Evolutionary conservation across 257 asterid species (phyloP).

Genomic region (Knoxia roxburghii): DNA sequence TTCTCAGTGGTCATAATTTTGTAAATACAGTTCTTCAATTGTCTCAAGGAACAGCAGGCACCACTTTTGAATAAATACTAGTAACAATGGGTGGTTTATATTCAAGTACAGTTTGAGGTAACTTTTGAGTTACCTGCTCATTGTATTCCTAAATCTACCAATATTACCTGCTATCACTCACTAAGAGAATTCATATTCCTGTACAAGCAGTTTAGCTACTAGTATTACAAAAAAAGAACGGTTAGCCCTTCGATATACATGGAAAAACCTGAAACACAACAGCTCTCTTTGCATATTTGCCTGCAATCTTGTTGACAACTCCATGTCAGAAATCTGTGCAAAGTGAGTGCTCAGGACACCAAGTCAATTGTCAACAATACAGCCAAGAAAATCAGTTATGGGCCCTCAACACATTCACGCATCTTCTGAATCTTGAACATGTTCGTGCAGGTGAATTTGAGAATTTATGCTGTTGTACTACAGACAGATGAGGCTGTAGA

Average conservation of each 20-base stretch:
- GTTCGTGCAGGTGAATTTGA: not conserved
- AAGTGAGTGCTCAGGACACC: not conserved
- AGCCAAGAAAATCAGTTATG: not conserved
- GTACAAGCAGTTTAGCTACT: not conserved
- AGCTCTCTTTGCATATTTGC: conserved; percentile 1
- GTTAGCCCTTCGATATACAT: not conserved
- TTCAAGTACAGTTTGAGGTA: not conserved
- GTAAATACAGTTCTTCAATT: not conserved
- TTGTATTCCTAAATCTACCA: not conserved
- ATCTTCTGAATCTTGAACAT: too few species aligned
- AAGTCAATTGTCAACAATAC: not conserved
- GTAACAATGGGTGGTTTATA: not conserved
- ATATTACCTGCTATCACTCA: not conserved
- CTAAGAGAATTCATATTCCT: not conserved
- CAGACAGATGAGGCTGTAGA: conserved; percentile 88
- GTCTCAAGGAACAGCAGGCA: not conserved
- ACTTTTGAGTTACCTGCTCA: not conserved
- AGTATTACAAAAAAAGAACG: not conserved
- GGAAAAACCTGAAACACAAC: not conserved
- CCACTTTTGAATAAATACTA: not conserved
- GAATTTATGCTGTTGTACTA: conserved; percentile 21
- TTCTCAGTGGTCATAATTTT: not conserved
- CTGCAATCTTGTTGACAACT: conserved; percentile 16
- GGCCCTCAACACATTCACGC: not conserved
- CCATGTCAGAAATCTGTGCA: conserved; percentile 32